Evolutionary conservation across 2,329 filamentous ascomycete genomes (phyloP), one percentile per base, ranked within the genome.

Genomic region (Juglanconis sp.): DNA sequence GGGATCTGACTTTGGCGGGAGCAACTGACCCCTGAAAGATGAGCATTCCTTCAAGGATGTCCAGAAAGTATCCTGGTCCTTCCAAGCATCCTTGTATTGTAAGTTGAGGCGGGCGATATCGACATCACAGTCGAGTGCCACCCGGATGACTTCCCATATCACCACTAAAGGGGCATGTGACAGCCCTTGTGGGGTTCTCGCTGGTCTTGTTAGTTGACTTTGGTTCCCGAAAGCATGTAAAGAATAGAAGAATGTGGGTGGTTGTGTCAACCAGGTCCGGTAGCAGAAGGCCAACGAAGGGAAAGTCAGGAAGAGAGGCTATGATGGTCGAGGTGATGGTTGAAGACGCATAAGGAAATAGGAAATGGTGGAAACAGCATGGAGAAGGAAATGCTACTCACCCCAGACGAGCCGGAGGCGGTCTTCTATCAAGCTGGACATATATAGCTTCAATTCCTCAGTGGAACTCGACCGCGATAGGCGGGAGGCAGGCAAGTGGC

Each of bases 101-200:
- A 80, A 44, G 4, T 71, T 64, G 8, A 76, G 66, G 2, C 72
- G 64, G 1, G 72, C 67, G 2, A 78, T 65, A 32, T 78, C 69
- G 3, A 82, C 73, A 0, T 68, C 68, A 59, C 81, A 84, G 42
- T 81, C 73, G 0, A 79, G 64, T 0, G 80, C 77, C 15, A 80
- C 75, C 11, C 83, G 75, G 0, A 77, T 76, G 0, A 83, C 67
- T 60, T 86, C 83, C 83, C 83, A 86, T 4, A 77, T 65, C 3
- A 84, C 72, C 2, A 76, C 75, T 2, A 84, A 69, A 0, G 82
- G 80, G 0, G 79, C 80, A 0, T 72, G 56, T 2, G 74, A 73
- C 5, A 82, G 69, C 52, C 72, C 72, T 0, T 61, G 54, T 0
- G 79, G 76, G 5, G 78, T 73, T n/a, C 65, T 70, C 0, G 77